Evolutionary conservation across 305 asterid genomes (phyloP).

Genomic region (Fraxinus angustifolia): DNA sequence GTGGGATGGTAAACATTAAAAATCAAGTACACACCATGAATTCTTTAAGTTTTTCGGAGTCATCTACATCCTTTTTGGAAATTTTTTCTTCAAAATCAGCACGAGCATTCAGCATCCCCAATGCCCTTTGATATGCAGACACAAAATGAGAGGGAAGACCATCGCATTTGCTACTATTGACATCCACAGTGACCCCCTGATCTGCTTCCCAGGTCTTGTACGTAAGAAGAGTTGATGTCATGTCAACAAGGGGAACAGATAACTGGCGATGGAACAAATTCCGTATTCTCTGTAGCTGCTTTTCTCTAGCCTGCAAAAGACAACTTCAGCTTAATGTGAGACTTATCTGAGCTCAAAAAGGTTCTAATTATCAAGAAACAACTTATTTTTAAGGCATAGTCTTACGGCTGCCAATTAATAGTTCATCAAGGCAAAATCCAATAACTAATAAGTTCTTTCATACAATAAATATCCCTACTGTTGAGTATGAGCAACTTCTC

Average conservation of each 20-base stretch:
- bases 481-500: conserved; percentile 2
- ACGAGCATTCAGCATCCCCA: conserved; percentile 73
- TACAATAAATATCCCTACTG: neutral
- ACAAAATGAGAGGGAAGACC: conserved; percentile 66
- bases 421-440: conserved; percentile 1
- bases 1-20: neutral
- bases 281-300: conserved; percentile 71
- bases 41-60: conserved; percentile 60
- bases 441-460: neutral
- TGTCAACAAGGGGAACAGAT: conserved; percentile 70
- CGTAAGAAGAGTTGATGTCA: conserved; percentile 49
- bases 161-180: conserved; percentile 43
- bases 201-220: conserved; percentile 84
- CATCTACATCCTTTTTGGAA: conserved; percentile 46
- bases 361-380: conserved; percentile 12
- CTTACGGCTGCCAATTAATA: conserved; percentile 1
- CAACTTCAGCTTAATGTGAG: conserved; percentile 17
- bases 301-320: conserved; percentile 67
- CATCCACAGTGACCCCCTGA: conserved; percentile 47
- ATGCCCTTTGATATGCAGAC: conserved; percentile 68
- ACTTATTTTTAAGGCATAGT: neutral
- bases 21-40: conserved; percentile 52
- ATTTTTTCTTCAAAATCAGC: conserved; percentile 60
- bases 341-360: neutral
- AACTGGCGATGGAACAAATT: conserved; percentile 81